These are phyloP conservation scores for Crithidia sp. DNA, from an alignment of 208 protist genomes.

Conservation along the genomic window DNA sequence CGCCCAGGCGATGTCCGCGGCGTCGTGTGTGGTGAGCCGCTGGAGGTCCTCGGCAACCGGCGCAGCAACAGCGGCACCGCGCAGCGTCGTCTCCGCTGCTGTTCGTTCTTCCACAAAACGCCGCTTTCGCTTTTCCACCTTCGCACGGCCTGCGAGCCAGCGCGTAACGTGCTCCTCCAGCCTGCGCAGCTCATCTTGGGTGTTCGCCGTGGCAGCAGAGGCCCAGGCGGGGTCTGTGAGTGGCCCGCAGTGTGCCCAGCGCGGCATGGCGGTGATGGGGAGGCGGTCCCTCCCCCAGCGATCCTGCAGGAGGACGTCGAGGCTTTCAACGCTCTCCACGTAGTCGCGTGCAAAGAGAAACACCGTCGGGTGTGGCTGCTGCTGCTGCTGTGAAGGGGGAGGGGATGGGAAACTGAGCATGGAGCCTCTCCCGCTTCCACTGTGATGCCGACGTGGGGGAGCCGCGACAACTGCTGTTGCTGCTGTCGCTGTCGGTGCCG, in stretches of 20 bases:
- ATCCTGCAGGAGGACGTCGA: slow-evolving; percentile 21
- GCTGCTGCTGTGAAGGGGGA: background rate
- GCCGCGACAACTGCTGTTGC: background rate
- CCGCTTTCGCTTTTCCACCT: slow-evolving; percentile 25
- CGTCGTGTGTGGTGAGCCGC: slow-evolving; percentile 26
- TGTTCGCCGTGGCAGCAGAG: background rate
- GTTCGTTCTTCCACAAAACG: slow-evolving; percentile 8
- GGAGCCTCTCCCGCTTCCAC: no score
- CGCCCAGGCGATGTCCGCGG: slow-evolving; percentile 30
- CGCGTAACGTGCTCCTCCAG: slow-evolving; percentile 20
- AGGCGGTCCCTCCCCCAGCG: slow-evolving; percentile 30
- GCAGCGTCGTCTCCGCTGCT: slow-evolving; percentile 6
- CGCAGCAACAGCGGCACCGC: slow-evolving; percentile 3
- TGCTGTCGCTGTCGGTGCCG: background rate
- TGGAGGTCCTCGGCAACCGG: slow-evolving; percentile 10
- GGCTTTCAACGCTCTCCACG: slow-evolving; percentile 18
- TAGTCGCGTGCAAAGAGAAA: slow-evolving; percentile 39
- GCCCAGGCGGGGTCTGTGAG: background rate
- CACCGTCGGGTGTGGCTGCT: slow-evolving; percentile 21
- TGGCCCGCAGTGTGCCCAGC: slow-evolving; percentile 22
- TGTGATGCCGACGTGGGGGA: background rate
- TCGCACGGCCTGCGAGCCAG: slow-evolving; percentile 20
- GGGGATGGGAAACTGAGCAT: no score
- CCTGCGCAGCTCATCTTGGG: slow-evolving; percentile 10
- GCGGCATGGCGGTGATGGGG: slow-evolving; percentile 22